phyloP scores from a whole-genome alignment of 371 early-diverging fungal species.

The Lichtheimia corymbifera region DNA sequence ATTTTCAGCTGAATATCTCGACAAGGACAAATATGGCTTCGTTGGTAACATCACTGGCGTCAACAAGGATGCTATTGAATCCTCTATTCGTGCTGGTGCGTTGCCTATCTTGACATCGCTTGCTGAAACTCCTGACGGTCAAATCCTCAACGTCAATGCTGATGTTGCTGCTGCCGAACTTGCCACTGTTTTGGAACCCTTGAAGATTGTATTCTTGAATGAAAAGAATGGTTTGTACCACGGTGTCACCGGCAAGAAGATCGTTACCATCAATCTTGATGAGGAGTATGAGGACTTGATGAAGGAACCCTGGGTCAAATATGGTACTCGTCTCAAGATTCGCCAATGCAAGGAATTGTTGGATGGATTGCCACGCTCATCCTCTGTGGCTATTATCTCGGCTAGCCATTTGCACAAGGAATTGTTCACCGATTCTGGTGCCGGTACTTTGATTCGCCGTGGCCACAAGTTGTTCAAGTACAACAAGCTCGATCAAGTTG shows the following conservation, averaged over 20 bases:
- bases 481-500: constrained; percentile 63
- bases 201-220: constrained; percentile 95
- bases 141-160: constrained; percentile 97
- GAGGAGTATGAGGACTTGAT: constrained; percentile 86
- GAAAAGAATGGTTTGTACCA: constrained; percentile 95
- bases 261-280: constrained; percentile 93
- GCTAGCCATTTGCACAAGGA: constrained; percentile 96
- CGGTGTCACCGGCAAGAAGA: constrained; percentile 90
- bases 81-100: constrained; percentile 89
- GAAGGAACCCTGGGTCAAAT: constrained; percentile 93
- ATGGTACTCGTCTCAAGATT: constrained; percentile 96
- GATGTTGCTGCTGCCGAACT: constrained; percentile 97
- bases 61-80: constrained; percentile 90
- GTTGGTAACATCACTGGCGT: constrained; percentile 91
- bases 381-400: constrained; percentile 95
- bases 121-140: constrained; percentile 95
- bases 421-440: constrained; percentile 94
- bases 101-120: constrained; percentile 93
- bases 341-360: constrained; percentile 93
- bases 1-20: constrained; percentile 92
- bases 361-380: constrained; percentile 91
- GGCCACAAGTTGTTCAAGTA: constrained; percentile 86
- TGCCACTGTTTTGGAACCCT: constrained; percentile 92
- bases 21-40: constrained; percentile 87
- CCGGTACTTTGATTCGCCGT: constrained; percentile 94